Conservation (phyloP, 768 basidiomycete genomes). For the Naganishia vishniacii region DNA sequence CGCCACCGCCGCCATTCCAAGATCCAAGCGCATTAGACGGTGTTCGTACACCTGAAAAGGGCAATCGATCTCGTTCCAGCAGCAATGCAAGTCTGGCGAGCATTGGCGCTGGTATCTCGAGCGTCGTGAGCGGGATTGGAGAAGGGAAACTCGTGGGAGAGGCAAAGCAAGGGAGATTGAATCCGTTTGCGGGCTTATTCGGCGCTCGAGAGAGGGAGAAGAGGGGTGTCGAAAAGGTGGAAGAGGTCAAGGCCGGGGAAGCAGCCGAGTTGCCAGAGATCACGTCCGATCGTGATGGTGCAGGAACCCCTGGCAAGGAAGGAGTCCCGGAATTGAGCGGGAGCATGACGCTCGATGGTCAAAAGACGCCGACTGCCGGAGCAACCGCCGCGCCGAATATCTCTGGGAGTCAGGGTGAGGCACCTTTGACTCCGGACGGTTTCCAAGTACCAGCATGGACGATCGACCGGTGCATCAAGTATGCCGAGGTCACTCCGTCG, state of each 20-base stretch:
- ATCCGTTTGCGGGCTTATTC: conserved; percentile 68
- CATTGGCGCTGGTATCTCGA: conserved; percentile 11
- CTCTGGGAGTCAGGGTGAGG: not conserved
- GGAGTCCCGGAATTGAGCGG: not conserved
- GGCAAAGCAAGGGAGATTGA: conserved; percentile 48
- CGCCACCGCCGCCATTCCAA: conserved; percentile 8
- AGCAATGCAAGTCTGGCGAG: conserved; percentile 25
- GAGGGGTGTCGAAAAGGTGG: conserved; percentile 3
- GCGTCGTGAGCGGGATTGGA: conserved; percentile 11
- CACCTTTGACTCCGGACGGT: conserved; percentile 49
- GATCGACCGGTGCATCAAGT: conserved; percentile 40
- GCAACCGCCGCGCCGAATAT: not conserved
- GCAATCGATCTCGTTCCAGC: conserved; percentile 19
- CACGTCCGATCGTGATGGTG: too few species aligned
- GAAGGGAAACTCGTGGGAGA: not conserved
- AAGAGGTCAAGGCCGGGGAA: not conserved
- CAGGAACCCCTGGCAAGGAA: not conserved
- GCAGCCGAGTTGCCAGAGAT: not conserved
- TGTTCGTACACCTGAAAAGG: conserved; percentile 3
- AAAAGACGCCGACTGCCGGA: not conserved
- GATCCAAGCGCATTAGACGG: conserved; percentile 9
- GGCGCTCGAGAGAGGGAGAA: conserved; percentile 2
- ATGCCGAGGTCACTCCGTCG: conserved; percentile 42
- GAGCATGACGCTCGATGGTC: not conserved
- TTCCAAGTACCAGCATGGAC: conserved; percentile 44